A percentile compares a stretch with the other conserved stretches of the same genome.
Evolutionary conservation across 768 basidiomycete species (phyloP).

Genomic region (Lentinula guzmanii): DNA sequence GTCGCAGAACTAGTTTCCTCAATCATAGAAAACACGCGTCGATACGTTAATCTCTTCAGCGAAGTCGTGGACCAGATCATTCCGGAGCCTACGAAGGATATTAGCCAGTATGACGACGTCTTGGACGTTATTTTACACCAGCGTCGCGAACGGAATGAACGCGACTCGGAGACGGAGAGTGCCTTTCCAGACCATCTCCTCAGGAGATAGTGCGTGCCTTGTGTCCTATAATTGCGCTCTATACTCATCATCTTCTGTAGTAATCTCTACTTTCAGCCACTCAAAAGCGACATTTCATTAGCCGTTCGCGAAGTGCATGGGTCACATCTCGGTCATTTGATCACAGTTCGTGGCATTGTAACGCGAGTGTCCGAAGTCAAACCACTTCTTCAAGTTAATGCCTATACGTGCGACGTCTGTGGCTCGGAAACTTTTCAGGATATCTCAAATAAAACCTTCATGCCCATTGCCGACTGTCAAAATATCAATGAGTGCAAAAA

Average conservation of each 20-base stretch:
- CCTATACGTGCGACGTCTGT: slow-evolving; percentile 97
- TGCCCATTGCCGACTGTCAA: slow-evolving; percentile 83
- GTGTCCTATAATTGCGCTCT: slow-evolving; percentile 8
- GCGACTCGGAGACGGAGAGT: slow-evolving; percentile 64
- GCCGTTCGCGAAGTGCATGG: slow-evolving; percentile 93
- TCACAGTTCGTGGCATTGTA: slow-evolving; percentile 96
- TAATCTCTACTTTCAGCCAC: slow-evolving; percentile 90
- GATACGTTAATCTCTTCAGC: slow-evolving; percentile 85
- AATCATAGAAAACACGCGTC: slow-evolving; percentile 80
- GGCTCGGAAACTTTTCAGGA: slow-evolving; percentile 99
- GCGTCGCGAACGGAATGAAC: slow-evolving; percentile 80
- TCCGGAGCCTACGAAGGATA: slow-evolving; percentile 84
- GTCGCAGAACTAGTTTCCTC: slow-evolving; percentile 70
- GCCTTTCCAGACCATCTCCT: slow-evolving; percentile 89
- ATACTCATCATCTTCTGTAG: slow-evolving; percentile 31
- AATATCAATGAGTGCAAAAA: slow-evolving; percentile 81
- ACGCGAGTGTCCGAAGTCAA: slow-evolving; percentile 99
- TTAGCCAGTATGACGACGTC: slow-evolving; percentile 88
- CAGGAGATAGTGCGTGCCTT: slow-evolving; percentile 80
- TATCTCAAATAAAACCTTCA: slow-evolving; percentile 86
- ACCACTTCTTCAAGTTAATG: slow-evolving; percentile 93
- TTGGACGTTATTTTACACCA: slow-evolving; percentile 97
- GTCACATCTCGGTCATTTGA: slow-evolving; percentile 80
- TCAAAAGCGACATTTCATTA: slow-evolving; percentile 66
- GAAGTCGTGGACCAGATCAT: slow-evolving; percentile 88